A percentile compares a stretch with the other conserved stretches of the same genome.
phyloP scores from a whole-genome alignment of 1,284 basidiomycete species.

The Ustilago shanxiensis region DNA sequence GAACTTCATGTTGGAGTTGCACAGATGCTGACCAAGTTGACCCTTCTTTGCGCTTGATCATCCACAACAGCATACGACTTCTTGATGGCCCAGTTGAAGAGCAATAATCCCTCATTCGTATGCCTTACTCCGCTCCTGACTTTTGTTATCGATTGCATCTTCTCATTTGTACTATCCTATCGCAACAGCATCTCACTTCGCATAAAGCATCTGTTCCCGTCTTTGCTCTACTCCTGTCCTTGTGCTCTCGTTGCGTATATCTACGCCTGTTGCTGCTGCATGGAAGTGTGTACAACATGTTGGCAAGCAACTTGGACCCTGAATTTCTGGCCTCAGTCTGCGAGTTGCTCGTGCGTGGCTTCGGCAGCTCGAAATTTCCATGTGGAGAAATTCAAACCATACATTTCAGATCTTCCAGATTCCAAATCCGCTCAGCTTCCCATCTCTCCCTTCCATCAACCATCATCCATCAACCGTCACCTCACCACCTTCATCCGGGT shows the following conservation, averaged over 20 bases:
- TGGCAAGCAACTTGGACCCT: too few species aligned
- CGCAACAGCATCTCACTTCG: not conserved
- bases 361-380: not conserved
- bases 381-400: constrained; percentile 20
- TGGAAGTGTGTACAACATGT: too few species aligned
- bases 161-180: constrained; percentile 21
- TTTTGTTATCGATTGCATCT: not conserved
- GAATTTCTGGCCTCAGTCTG: constrained; percentile 1
- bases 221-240: too few species aligned
- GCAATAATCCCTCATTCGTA: not conserved
- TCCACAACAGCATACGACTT: constrained; percentile 42
- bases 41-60: too few species aligned
- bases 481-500: not conserved
- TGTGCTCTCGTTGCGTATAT: too few species aligned
- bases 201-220: too few species aligned
- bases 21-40: too few species aligned
- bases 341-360: not conserved
- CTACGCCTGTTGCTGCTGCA: too few species aligned
- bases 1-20: too few species aligned
- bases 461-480: not conserved
- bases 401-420: not conserved
- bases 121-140: not conserved
- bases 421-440: not conserved
- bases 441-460: constrained; percentile 3
- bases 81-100: constrained; percentile 36